Conservation (phyloP, 768 basidiomycete species). For the Lactarius hatsudake region DNA sequence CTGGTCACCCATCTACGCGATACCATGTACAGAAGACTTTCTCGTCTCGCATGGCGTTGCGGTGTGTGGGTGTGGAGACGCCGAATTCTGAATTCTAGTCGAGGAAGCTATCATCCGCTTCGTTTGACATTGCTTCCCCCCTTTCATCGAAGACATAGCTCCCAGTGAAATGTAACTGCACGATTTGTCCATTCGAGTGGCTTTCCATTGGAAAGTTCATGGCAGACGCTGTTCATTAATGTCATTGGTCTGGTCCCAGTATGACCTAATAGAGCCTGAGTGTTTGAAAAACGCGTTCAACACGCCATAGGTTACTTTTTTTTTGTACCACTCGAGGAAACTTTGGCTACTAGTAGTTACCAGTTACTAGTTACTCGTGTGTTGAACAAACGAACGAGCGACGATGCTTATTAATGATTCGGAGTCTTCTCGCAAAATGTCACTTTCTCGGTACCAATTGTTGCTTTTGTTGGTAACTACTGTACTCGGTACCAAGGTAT, state of each 20-base stretch:
- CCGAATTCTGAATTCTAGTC: not conserved
- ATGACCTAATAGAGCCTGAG: not conserved
- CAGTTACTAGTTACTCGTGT: not conserved
- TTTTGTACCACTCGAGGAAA: not conserved
- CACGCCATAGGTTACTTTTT: too few relatives aligned
- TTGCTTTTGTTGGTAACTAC: not conserved
- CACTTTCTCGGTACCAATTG: not conserved
- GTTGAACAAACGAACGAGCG: not conserved
- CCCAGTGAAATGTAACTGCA: not conserved
- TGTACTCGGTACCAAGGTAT: not conserved
- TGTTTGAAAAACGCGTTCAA: not conserved
- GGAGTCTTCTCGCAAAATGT: not conserved
- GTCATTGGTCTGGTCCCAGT: not conserved
- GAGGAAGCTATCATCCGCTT: not conserved
- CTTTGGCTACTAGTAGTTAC: too few relatives aligned
- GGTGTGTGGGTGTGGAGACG: not conserved
- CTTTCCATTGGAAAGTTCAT: not conserved
- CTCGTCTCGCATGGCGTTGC: not conserved
- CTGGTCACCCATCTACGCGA: not conserved
- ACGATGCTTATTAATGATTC: not conserved
- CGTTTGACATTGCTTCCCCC: not conserved
- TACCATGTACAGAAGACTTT: not conserved
- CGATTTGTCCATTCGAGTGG: not conserved
- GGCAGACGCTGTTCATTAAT: not conserved
- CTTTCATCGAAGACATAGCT: not conserved